Evolutionary conservation across 768 basidiomycete genomes (phyloP).

Genomic region (Tylopilus sp.): DNA sequence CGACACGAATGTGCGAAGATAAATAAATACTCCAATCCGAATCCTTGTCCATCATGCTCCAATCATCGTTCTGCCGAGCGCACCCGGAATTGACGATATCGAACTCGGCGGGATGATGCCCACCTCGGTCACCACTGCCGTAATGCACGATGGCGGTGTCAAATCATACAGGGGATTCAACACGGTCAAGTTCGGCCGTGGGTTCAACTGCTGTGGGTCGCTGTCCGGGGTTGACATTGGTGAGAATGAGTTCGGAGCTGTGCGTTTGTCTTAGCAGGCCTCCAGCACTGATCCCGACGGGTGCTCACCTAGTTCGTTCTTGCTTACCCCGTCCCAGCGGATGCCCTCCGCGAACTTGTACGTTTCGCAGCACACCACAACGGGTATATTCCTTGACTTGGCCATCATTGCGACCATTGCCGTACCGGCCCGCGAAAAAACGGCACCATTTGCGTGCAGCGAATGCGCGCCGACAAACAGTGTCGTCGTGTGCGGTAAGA

Average conservation of each 20-base stretch:
- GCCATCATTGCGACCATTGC: conserved; percentile 97
- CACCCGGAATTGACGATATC: conserved; percentile 78
- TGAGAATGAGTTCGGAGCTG: conserved; percentile 31
- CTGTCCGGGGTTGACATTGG: conserved; percentile 8
- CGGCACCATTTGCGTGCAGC: conserved; percentile 89
- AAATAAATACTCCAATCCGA: conserved; percentile 5
- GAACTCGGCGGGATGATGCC: conserved; percentile 93
- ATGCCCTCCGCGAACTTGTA: conserved; percentile 97
- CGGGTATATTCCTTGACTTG: conserved; percentile 82
- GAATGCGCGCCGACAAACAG: conserved; percentile 94
- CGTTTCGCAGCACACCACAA: conserved; percentile 96
- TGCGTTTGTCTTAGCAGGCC: conserved; percentile 1
- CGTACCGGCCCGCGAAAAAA: conserved; percentile 92
- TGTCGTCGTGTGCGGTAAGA: conserved; percentile 78
- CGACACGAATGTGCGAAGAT: background rate
- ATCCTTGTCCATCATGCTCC: conserved; percentile 14
- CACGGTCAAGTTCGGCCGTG: conserved; percentile 59
- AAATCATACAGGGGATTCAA: conserved; percentile 92
- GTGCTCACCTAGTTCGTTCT: conserved; percentile 86
- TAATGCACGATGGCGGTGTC: conserved; percentile 88
- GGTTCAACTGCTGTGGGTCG: conserved; percentile 25
- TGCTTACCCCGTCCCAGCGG: conserved; percentile 90
- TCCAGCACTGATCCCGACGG: background rate
- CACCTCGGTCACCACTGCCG: conserved; percentile 96
- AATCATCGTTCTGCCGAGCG: conserved; percentile 38